Conservation (phyloP, 331 rosid species). For the Quercus phellos region DNA sequence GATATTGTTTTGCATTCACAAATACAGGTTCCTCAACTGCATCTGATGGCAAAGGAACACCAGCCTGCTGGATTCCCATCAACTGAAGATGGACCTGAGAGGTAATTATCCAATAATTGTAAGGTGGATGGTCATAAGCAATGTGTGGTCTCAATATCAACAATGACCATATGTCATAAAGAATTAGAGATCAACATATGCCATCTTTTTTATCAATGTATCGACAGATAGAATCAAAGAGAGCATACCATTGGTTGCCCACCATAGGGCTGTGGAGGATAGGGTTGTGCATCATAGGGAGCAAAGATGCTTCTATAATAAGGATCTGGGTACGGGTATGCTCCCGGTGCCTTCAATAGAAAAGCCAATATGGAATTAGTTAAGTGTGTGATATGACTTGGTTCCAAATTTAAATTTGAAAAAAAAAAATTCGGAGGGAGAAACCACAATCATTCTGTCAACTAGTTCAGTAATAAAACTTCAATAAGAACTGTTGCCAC, state of each 20-base stretch:
- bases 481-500: not conserved
- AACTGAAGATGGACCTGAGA: conserved; percentile 90
- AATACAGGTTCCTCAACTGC: conserved; percentile 97
- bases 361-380: conserved; percentile 27
- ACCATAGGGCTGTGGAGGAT: conserved; percentile 77
- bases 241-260: conserved; percentile 83
- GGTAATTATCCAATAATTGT: not conserved
- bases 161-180: not conserved
- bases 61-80: conserved; percentile 98
- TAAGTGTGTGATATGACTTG: not conserved
- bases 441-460: conserved; percentile 12
- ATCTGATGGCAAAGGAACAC: conserved; percentile 92
- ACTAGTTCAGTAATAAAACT: not conserved
- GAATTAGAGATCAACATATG: not conserved
- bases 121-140: not conserved
- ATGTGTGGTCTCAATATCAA: not conserved
- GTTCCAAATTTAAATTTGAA: not conserved
- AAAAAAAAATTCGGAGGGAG: not conserved
- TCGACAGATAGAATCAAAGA: not conserved
- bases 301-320: conserved; percentile 97
- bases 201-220: not conserved
- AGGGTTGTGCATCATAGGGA: conserved; percentile 81
- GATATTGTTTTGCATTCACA: conserved; percentile 98
- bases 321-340: conserved; percentile 93
- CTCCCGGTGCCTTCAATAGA: conserved; percentile 64